Evolutionary conservation across 2,329 filamentous ascomycete genomes (phyloP).

Genomic region (Zalaria sp.): DNA sequence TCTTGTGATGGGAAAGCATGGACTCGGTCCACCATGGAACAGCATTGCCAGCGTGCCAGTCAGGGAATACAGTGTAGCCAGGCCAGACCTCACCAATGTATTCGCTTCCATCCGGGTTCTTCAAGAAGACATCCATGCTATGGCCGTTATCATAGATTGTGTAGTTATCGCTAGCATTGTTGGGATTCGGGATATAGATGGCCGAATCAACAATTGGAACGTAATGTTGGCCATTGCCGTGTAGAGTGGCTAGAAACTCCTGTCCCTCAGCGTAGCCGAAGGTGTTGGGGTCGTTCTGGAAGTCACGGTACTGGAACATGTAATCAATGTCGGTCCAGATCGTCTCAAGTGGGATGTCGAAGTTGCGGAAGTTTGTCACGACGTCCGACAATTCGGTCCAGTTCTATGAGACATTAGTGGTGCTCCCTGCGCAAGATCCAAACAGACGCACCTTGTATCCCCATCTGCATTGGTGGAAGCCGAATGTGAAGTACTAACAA

Average conservation of each 20-base stretch:
- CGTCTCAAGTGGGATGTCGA: slow-evolving; percentile 42
- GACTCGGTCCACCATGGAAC: slow-evolving; percentile 46
- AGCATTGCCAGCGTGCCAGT: slow-evolving; percentile 45
- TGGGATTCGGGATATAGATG: slow-evolving; percentile 60
- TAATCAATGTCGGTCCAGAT: slow-evolving; percentile 37
- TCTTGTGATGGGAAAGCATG: slow-evolving; percentile 36
- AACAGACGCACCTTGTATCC: slow-evolving; percentile 38
- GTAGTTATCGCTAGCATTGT: slow-evolving; percentile 53
- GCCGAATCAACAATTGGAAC: slow-evolving; percentile 47
- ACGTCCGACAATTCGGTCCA: slow-evolving; percentile 52
- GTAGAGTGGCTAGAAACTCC: slow-evolving; percentile 38
- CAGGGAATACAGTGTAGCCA: slow-evolving; percentile 48
- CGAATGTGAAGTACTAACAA: slow-evolving; percentile 55
- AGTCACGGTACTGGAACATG: slow-evolving; percentile 48
- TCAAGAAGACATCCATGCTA: slow-evolving; percentile 19
- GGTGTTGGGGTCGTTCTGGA: slow-evolving; percentile 39
- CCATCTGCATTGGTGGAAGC: slow-evolving; percentile 74
- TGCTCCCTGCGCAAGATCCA: no score
- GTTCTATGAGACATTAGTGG: slow-evolving; percentile 29
- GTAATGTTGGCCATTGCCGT: slow-evolving; percentile 42
- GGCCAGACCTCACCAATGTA: slow-evolving; percentile 45
- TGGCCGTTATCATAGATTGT: slow-evolving; percentile 20
- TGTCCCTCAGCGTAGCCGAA: slow-evolving; percentile 36
- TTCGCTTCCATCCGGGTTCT: slow-evolving; percentile 19
- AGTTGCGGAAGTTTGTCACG: slow-evolving; percentile 37